phyloP scores from a whole-genome alignment of 192 early-diverging fungal genomes.

The Backusella sp. region DNA sequence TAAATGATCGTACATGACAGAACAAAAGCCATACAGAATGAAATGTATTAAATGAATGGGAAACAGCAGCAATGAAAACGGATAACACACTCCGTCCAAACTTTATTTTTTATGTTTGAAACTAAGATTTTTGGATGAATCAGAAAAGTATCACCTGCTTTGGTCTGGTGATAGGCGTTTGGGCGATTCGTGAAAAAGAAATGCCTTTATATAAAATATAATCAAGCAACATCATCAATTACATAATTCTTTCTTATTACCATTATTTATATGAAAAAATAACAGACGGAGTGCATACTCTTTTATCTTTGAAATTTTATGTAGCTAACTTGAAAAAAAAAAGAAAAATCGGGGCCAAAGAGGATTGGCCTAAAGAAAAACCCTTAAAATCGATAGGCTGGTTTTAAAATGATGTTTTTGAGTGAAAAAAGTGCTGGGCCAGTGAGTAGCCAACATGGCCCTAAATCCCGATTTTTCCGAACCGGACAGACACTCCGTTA shows the following conservation, averaged over 20 bases:
- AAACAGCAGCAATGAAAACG: not conserved
- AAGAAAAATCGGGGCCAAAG: not conserved
- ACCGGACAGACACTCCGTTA: not conserved
- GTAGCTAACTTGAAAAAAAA: no score
- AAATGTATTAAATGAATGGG: not conserved
- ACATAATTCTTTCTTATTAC: not conserved
- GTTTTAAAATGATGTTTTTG: not conserved
- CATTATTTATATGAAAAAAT: not conserved
- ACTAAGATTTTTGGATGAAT: not conserved
- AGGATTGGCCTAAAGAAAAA: not conserved
- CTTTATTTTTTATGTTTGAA: not conserved
- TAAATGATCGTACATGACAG: not conserved
- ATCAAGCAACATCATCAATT: not conserved
- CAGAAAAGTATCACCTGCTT: not conserved
- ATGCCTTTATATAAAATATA: not conserved
- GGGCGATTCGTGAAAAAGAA: not conserved
- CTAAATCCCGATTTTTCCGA: not conserved
- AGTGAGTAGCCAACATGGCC: not conserved
- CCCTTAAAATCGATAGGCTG: not conserved
- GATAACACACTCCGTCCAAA: not conserved
- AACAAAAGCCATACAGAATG: not conserved
- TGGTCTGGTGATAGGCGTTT: not conserved
- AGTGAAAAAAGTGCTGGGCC: not conserved
- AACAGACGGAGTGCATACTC: not conserved
- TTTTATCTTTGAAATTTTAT: not conserved